Conservation (phyloP, 2,329 filamentous ascomycete species). For the Neofusicoccum sp. region DNA sequence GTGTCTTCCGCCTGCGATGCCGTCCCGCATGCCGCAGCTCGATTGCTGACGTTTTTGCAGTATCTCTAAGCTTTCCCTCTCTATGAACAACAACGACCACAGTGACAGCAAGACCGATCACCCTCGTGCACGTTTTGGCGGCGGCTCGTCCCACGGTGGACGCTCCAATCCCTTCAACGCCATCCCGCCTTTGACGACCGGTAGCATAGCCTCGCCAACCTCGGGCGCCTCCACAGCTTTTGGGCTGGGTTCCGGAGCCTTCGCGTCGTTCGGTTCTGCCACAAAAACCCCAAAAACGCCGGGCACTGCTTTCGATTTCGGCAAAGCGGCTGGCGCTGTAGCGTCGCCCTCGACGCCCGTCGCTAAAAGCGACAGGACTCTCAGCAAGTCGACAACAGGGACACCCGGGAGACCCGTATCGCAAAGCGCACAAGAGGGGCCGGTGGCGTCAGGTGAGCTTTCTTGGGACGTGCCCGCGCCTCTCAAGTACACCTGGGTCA, state of each 20-base stretch:
- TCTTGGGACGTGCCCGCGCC: constrained; percentile 47
- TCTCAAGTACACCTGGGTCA: constrained; percentile 86
- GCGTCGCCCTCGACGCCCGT: constrained; percentile 54
- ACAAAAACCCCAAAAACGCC: constrained; percentile 85
- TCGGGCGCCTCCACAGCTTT: constrained; percentile 82
- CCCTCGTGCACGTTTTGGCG: constrained; percentile 68
- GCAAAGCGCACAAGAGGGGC: constrained; percentile 24
- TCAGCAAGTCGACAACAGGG: constrained; percentile 14
- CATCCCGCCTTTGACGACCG: constrained; percentile 67
- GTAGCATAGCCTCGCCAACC: constrained; percentile 69
- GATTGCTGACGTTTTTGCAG: constrained; percentile 44
- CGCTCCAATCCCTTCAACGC: constrained; percentile 75
- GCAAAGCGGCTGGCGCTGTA: constrained; percentile 51
- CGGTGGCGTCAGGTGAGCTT: constrained; percentile 41
- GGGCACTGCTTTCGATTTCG: constrained; percentile 76
- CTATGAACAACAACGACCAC: constrained; percentile 63
- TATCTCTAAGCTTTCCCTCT: constrained; percentile 86
- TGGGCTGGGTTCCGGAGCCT: constrained; percentile 89
- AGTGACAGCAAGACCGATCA: constrained; percentile 51
- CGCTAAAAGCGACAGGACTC: constrained; percentile 61
- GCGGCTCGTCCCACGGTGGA: constrained; percentile 70
- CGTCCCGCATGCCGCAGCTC: constrained; percentile 19
- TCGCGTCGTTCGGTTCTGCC: constrained; percentile 84
- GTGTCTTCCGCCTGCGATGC: constrained; percentile 22
- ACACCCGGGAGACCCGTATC: constrained; percentile 2